These are phyloP conservation scores for Cornus controversa DNA, from an alignment of 148 eudicot genomes.

Conservation along the genomic window DNA sequence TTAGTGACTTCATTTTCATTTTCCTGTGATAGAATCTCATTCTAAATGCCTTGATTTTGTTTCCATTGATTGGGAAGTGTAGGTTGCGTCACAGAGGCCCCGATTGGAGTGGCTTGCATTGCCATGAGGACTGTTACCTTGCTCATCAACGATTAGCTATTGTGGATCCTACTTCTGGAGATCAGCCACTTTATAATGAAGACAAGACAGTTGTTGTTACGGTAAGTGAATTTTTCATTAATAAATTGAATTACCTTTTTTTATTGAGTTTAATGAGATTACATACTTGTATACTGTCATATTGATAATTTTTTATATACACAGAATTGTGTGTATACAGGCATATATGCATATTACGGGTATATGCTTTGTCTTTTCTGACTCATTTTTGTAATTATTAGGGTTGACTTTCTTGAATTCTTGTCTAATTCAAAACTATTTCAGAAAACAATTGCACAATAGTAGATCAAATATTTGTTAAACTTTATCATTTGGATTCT, in stretches of 20 bases:
- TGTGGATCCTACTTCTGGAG: slow-evolving; percentile 96
- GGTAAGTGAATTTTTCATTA: slow-evolving; percentile 31
- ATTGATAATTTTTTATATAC: not conserved
- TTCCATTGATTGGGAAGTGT: slow-evolving; percentile 6
- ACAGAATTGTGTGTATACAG: not conserved
- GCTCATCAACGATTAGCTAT: slow-evolving; percentile 99
- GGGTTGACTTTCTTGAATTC: not conserved
- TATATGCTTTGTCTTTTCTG: not conserved
- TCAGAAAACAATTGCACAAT: not conserved
- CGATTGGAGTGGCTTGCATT: slow-evolving; percentile 96
- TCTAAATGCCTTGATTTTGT: not conserved
- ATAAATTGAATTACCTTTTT: not conserved
- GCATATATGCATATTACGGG: not conserved
- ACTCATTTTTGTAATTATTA: not conserved
- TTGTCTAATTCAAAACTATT: not conserved
- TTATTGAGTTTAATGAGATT: not conserved
- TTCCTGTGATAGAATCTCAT: not conserved
- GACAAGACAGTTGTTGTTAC: slow-evolving; percentile 89
- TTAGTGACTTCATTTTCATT: not conserved
- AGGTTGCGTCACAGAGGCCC: slow-evolving; percentile 99
- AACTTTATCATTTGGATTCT: too few relatives aligned
- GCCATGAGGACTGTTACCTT: slow-evolving; percentile 76
- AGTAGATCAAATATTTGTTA: not conserved
- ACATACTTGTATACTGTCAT: not conserved
- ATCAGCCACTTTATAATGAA: slow-evolving; percentile 92